Conservation (phyloP, 805 yeast genomes). For the Yarrowia sp. region DNA sequence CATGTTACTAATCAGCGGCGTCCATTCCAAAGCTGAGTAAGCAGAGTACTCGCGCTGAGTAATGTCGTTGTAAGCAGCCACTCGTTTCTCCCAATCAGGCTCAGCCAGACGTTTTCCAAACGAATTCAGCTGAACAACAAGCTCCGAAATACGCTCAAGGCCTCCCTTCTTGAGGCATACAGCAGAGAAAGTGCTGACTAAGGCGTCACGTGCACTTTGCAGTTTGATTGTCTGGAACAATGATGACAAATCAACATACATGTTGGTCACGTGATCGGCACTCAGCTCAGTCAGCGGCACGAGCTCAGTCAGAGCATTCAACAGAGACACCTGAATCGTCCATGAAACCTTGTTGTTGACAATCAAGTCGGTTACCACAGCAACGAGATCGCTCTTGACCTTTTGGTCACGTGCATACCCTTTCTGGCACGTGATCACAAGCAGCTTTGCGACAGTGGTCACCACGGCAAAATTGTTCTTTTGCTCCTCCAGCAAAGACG, state of each 20-base stretch:
- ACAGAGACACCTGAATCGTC: conserved; percentile 52
- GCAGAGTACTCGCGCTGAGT: conserved; percentile 53
- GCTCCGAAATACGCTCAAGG: conserved; percentile 46
- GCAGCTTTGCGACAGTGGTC: conserved; percentile 32
- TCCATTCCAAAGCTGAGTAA: conserved; percentile 64
- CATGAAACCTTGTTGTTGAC: conserved; percentile 42
- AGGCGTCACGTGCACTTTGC: conserved; percentile 56
- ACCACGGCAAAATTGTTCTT: conserved; percentile 28
- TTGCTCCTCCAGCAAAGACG: conserved; percentile 30
- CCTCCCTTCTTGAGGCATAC: conserved; percentile 54
- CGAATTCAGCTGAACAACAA: conserved; percentile 69
- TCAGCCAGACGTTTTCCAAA: conserved; percentile 60
- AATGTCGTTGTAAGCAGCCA: conserved; percentile 62
- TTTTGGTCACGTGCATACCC: conserved; percentile 56
- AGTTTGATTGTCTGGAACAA: conserved; percentile 61
- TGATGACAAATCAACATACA: conserved; percentile 52
- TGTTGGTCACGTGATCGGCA: conserved; percentile 30
- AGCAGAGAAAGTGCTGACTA: conserved; percentile 58
- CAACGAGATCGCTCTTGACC: conserved; percentile 53
- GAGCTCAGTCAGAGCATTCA: conserved; percentile 56
- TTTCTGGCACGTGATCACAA: conserved; percentile 44
- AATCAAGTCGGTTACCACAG: conserved; percentile 58
- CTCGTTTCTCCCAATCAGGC: conserved; percentile 73
- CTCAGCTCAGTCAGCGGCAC: conserved; percentile 42
- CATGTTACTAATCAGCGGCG: conserved; percentile 67